A percentile compares a stretch with the other conserved stretches of the same genome.
These are phyloP conservation scores for Discostella pseudostelligera DNA, from an alignment of 108 stramenopile genomes.

Conservation along the genomic window DNA sequence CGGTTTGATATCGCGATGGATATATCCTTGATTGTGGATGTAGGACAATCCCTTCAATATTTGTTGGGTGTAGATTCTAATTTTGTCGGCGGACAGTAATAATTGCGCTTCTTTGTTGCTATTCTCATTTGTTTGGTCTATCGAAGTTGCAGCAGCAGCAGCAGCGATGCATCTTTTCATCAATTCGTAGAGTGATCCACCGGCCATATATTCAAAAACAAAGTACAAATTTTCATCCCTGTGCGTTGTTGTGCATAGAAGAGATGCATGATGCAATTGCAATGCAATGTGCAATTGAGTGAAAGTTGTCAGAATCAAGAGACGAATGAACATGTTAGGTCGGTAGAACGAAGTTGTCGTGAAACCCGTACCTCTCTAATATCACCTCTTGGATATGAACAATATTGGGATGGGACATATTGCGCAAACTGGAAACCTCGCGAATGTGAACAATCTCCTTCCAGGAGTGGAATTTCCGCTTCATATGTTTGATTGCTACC, in stretches of 20 bases:
- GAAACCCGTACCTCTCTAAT: constrained; percentile 59
- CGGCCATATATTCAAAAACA: constrained; percentile 96
- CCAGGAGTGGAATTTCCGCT: constrained; percentile 74
- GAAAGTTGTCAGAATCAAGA: too few species aligned
- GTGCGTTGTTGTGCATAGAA: background rate
- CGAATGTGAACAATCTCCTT: constrained; percentile 83
- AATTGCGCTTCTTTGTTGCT: constrained; percentile 11
- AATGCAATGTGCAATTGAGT: too few species aligned
- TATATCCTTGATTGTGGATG: constrained; percentile 88
- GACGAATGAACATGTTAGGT: background rate
- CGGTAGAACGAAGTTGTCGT: background rate
- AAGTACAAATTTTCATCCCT: constrained; percentile 82
- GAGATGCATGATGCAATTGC: too few species aligned
- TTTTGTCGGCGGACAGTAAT: constrained; percentile 22
- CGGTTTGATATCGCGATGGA: constrained; percentile 95
- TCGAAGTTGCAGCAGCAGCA: background rate
- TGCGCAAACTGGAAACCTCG: constrained; percentile 83
- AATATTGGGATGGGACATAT: constrained; percentile 56
- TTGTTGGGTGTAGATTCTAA: constrained; percentile 86
- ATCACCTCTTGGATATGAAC: constrained; percentile 91
- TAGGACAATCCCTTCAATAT: constrained; percentile 83
- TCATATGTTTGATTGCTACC: constrained; percentile 75
- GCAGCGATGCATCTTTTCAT: constrained; percentile 44
- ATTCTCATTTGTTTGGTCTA: constrained; percentile 4
- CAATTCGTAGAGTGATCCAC: constrained; percentile 89